phyloP scores from a whole-genome alignment of 139 green algal species.

The Diplosphaera chodatii region DNA sequence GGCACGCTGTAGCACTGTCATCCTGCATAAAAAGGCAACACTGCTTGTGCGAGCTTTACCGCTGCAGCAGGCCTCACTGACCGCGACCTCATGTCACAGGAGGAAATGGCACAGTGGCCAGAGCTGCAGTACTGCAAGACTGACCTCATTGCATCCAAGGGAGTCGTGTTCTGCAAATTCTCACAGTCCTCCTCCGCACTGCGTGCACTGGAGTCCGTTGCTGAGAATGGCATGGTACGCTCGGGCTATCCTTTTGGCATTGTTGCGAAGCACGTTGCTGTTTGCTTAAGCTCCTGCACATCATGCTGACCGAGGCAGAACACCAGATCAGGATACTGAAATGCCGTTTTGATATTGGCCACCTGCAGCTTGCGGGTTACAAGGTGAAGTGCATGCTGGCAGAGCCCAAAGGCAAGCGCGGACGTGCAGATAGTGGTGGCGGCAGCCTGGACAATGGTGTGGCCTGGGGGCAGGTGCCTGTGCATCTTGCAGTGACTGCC shows the following conservation, averaged over 20 bases:
- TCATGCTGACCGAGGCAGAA: too few species aligned
- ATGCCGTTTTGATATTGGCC: too few species aligned
- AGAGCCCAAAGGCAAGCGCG: conserved; percentile 80
- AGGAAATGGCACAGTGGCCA: conserved; percentile 48
- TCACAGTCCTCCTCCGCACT: conserved; percentile 65
- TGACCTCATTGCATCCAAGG: conserved; percentile 78
- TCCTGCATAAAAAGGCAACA: too few species aligned
- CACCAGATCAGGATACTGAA: too few species aligned
- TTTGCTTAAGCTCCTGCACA: neutral
- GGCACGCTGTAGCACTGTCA: too few species aligned
- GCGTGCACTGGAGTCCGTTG: conserved; percentile 63
- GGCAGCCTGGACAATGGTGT: neutral
- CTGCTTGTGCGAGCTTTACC: too few species aligned
- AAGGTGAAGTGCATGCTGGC: conserved; percentile 91
- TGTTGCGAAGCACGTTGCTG: too few species aligned
- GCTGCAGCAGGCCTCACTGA: too few species aligned
- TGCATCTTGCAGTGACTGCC: too few species aligned
- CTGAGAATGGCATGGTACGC: conserved; percentile 40
- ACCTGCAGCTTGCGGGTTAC: conserved; percentile 67
- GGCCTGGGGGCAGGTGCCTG: neutral
- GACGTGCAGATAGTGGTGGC: neutral
- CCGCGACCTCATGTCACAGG: too few species aligned
- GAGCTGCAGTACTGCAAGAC: conserved; percentile 91
- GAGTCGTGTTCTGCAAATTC: conserved; percentile 88
- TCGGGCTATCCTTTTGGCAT: too few species aligned